phyloP scores from a whole-genome alignment of 2,329 filamentous ascomycete species.

The Clarireedia hainanense region DNA sequence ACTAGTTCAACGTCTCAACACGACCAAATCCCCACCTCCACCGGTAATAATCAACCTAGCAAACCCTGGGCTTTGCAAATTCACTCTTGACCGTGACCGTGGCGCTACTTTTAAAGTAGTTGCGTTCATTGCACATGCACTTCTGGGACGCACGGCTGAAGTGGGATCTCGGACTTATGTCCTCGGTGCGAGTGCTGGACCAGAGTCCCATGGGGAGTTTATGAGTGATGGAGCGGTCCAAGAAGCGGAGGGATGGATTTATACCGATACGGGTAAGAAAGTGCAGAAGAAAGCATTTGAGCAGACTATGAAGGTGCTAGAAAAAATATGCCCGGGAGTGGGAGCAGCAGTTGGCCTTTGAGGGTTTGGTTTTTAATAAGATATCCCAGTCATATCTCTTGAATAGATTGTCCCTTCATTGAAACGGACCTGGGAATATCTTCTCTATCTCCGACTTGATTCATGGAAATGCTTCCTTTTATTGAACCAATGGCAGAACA shows the following conservation, averaged over 20 bases:
- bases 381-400: no score
- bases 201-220: not conserved
- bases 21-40: not conserved
- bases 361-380: no score
- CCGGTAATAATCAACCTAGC: slow-evolving; percentile 4
- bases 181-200: not conserved
- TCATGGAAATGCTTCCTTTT: no score
- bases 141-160: not conserved
- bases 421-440: no score
- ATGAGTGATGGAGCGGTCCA: not conserved
- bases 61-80: slow-evolving; percentile 8
- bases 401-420: no score
- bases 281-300: slow-evolving; percentile 31
- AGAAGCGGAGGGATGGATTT: slow-evolving; percentile 23
- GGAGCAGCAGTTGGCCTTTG: no score
- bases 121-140: not conserved
- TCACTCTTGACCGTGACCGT: not conserved
- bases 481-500: no score
- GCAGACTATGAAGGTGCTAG: not conserved
- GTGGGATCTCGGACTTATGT: not conserved
- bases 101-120: not conserved
- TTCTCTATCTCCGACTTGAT: no score
- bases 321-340: no score
- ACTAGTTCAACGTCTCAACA: not conserved
- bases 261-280: slow-evolving; percentile 30